Base-by-base conservation (phyloP, 2,329 filamentous ascomycete genomes). In the Sarocladiaceae sp. region DNA sequence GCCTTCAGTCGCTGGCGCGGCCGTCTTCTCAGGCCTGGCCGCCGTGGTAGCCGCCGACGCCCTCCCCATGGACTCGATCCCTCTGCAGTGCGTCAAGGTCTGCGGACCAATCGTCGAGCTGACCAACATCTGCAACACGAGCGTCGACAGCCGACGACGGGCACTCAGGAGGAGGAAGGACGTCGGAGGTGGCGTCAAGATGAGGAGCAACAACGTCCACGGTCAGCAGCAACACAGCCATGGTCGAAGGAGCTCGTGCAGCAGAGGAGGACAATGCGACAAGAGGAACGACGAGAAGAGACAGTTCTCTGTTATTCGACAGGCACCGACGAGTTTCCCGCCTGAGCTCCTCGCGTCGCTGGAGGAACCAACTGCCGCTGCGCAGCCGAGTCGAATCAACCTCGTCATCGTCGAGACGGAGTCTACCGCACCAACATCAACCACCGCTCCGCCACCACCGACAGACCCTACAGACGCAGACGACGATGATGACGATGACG, bases 81-180 rank as follows among this genome's bases (percentile, higher is more conserved):
- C 66, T 24, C 46, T 66, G 18, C 54, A 57, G 43, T 69, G 66
- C 47, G 63, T 63, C 27, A 61, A 60, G 31, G 67, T 69, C 43
- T 69, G 66, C 54, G 65, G 65, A 4, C 66, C 66, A 43, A 61
- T 69, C 40, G 64, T 69, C 45, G 66, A 69, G 53, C 52, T 69
- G n/a, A 62, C 63, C 24, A 54, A 54, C 9, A 58, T 59, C 34
- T 69, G 66, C 56, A 57, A 58, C 48, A 32, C 29, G 16, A 33
- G 27, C 12, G 18, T 33, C 19, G 45, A 55, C 7, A 52, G 57
- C 42, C 46, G 52, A 32, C 48, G 51, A 33, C 51, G 51, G 19
- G 45, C 29, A 13, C 29, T 61, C n/a, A 55, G 53, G 51, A 58
- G 59, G 50, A 49, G 58, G 18, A 49, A 53, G 16, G 43, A 23